These are phyloP conservation scores for Zymoseptoria passerinii DNA, from an alignment of 2,329 filamentous ascomycete species.

Conservation along the genomic window DNA sequence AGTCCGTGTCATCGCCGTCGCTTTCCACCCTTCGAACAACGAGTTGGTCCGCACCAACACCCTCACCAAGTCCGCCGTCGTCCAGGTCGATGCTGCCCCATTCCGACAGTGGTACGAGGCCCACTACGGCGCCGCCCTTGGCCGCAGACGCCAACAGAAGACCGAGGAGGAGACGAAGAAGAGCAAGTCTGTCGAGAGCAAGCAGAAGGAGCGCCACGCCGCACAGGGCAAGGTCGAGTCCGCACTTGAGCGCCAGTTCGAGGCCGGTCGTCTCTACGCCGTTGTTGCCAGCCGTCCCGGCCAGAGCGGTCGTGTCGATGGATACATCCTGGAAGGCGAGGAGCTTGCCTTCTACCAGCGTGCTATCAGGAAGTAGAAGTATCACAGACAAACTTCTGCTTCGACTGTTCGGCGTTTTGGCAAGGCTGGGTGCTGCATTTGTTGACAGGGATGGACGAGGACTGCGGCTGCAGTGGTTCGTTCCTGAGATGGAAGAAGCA, in stretches of 20 bases:
- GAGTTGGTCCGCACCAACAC: conserved; percentile 99
- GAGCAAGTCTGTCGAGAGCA: conserved; percentile 91
- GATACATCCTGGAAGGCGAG: conserved; percentile 98
- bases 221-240: conserved; percentile 84
- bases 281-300: conserved; percentile 88
- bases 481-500: conserved; percentile 7
- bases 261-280: conserved; percentile 95
- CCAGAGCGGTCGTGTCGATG: conserved; percentile 93
- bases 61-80: conserved; percentile 96
- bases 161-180: conserved; percentile 68
- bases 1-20: conserved; percentile 96
- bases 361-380: conserved; percentile 90
- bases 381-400: conserved; percentile 1
- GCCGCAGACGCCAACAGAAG: conserved; percentile 76
- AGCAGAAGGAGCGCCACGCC: conserved; percentile 83
- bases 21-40: conserved; percentile 99
- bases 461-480: conserved; percentile 12
- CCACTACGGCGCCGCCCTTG: conserved; percentile 88
- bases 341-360: conserved; percentile 99
- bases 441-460: conserved; percentile 10
- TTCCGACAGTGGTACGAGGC: conserved; percentile 99
- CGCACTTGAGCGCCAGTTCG: conserved; percentile 95
- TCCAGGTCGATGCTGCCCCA: conserved; percentile 96
- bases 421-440: conserved; percentile 19
- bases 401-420: conserved; percentile 17